phyloP scores from a whole-genome alignment of 129 eudicot species.

The Erigeron canadensis region DNA sequence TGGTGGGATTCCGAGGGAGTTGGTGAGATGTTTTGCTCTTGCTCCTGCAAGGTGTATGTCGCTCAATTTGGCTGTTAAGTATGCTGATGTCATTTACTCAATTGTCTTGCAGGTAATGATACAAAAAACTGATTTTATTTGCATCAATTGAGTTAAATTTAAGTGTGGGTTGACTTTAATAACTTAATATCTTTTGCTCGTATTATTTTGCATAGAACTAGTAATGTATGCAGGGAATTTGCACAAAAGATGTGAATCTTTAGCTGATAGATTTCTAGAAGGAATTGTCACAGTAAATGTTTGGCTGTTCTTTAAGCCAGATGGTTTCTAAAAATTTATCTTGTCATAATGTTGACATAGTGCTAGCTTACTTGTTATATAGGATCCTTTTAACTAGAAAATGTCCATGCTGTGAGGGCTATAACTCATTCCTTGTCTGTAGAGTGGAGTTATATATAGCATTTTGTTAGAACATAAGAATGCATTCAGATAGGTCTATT shows the following conservation, averaged over 20 bases:
- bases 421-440: too few relatives aligned
- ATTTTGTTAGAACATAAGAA: too few relatives aligned
- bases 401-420: too few relatives aligned
- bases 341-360: too few relatives aligned
- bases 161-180: neutral
- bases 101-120: slow-evolving; percentile 66
- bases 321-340: neutral
- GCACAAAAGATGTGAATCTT: neutral
- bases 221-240: neutral
- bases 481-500: too few relatives aligned
- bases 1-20: slow-evolving; percentile 74
- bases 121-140: neutral
- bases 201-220: neutral
- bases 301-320: neutral
- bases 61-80: slow-evolving; percentile 85
- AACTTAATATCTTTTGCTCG: neutral
- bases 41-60: slow-evolving; percentile 92
- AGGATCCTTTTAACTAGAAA: too few relatives aligned
- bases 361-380: too few relatives aligned
- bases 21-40: slow-evolving; percentile 64
- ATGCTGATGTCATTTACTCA: slow-evolving; percentile 72
- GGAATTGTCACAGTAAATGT: neutral
- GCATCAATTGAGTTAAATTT: neutral
- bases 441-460: too few relatives aligned
- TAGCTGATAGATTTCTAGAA: neutral